Evolutionary conservation across 2,329 filamentous ascomycete genomes (phyloP), one percentile per base, ranked within the genome.

Genomic region (Colletotrichum limetticola): DNA sequence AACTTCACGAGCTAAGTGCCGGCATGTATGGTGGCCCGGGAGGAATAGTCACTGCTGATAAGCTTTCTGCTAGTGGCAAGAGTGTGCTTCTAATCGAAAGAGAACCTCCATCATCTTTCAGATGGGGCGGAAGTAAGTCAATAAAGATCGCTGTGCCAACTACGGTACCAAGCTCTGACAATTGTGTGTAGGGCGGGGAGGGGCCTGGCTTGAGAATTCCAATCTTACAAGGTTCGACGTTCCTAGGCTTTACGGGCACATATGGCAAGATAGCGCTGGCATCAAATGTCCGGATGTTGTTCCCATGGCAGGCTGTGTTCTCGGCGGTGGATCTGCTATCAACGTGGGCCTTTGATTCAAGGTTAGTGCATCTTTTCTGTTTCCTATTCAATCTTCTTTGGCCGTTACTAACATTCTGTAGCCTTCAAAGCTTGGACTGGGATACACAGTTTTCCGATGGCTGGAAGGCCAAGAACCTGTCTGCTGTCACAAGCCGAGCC

Each of bases 81-180:
- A 80, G 77, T 3, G 82, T 83, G 5, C 77, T 84, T 3, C 77
- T 83, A 8, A 64, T 84, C 35, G 82, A 83, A 74, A 35, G 58
- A 42, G 58, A 16, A 46, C 30, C 58, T 11, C 30, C 58, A 16
- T 60, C 58, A 12, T 42, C 30, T 19, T 42, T 19, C 30, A 8
- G 58, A 46, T 60, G 58, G 58, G 58, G 58, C n/a, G 58, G 58
- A 4, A 60, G 58, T 60, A n/a, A 22, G 58, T 60, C 19, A 37
- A 6, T 8, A 4, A 22, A 60, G 5, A 19, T 30, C 19, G 14
- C 56, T 9, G 9, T 6, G 19, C n/a, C 19, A 35, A 7, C 22
- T 16, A 19, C 58, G 5, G 19, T 3, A 37, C 35, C 35, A 37
- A 2, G 35, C 12, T 22, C 58, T 60, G 28, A 60, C 58, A 22